Evolutionary conservation across 768 basidiomycete genomes (phyloP), one percentile per base, ranked within the genome.

Genomic region (Psilocybe tampanensis): DNA sequence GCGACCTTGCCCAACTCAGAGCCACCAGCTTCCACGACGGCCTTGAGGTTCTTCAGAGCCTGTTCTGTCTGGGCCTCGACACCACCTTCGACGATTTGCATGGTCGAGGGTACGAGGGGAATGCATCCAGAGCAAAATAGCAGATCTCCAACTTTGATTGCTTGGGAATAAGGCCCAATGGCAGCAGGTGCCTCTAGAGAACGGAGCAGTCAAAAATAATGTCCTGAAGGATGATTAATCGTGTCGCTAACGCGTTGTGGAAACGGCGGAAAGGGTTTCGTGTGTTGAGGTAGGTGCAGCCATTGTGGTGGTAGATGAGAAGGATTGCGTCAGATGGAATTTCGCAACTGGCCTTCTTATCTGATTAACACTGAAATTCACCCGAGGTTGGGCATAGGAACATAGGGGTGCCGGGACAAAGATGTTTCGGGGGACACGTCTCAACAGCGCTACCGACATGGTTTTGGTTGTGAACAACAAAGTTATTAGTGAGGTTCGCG

Each of bases 101-200:
- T 86, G 12, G 85, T 86, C 26, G 74, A 66, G 11, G 94, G 90
- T 67, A 90, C 84, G 54, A 97, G 77, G 2, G 93, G 89, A 66
- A 98, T 89, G 69, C 88, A 90, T 45, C 96, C 96, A 2, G 94
- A 95, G 44, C 86, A 80, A 75, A 96, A 99, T 62, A 98, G 83
- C 56, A 94, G 81, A 64, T 91, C 85, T 49, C 90, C 90, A 50
- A 82, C 81, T 67, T 89, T 90, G 74, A 95, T 84, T 3, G 87
- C 95, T 76, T 96, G 91, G 1, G 85, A 86, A 75, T 96, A 96
- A 29, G 94, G 94, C 0, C 92, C 92, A 58, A 94, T 84, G 0
- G 92, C 91, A 17, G 84, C 80, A 1, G 92, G 85, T 4, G 92
- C 91, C 66, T 80, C 92, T 92, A 67, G 18, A 51, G 13, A 8